Percentiles rank a stretch among this genome's conserved stretches.
phyloP scores from a whole-genome alignment of 768 basidiomycete species.

The Kwoniella botswanensis region DNA sequence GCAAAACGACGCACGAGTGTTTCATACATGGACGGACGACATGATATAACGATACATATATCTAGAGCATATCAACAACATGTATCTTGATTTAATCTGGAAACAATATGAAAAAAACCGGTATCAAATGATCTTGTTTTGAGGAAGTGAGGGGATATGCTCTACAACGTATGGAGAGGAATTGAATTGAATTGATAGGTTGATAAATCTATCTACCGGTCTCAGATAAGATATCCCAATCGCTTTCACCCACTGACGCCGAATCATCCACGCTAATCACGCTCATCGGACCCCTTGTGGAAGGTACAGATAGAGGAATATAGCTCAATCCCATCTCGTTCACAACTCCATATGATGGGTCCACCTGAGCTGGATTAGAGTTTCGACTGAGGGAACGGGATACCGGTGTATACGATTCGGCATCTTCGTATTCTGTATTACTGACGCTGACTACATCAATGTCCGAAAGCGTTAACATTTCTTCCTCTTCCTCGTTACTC shows the following conservation, averaged over 20 bases:
- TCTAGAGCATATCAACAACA: conserved; percentile 7
- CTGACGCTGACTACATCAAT: conserved; percentile 6
- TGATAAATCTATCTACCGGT: not conserved
- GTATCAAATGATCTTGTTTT: not conserved
- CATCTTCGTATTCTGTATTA: conserved; percentile 41
- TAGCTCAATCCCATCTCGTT: conserved; percentile 10
- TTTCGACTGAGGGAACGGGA: conserved; percentile 12
- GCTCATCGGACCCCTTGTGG: conserved; percentile 34
- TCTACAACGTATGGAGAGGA: not conserved
- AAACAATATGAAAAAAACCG: too few relatives aligned
- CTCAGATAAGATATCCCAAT: conserved; percentile 29
- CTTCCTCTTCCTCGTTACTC: conserved; percentile 19
- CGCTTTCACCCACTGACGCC: conserved; percentile 27
- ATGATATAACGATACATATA: not conserved
- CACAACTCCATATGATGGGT: not conserved
- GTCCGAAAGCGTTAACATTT: conserved; percentile 24
- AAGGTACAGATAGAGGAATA: conserved; percentile 3
- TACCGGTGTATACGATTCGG: conserved; percentile 45
- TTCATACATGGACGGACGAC: too few relatives aligned
- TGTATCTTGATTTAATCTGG: not conserved
- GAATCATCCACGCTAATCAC: conserved; percentile 43
- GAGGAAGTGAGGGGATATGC: too few relatives aligned
- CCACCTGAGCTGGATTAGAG: not conserved
- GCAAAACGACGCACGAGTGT: too few relatives aligned
- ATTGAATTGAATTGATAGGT: too few relatives aligned